These are phyloP conservation scores for Amanita muscaria DNA, from an alignment of 768 basidiomycete species.

Conservation along the genomic window DNA sequence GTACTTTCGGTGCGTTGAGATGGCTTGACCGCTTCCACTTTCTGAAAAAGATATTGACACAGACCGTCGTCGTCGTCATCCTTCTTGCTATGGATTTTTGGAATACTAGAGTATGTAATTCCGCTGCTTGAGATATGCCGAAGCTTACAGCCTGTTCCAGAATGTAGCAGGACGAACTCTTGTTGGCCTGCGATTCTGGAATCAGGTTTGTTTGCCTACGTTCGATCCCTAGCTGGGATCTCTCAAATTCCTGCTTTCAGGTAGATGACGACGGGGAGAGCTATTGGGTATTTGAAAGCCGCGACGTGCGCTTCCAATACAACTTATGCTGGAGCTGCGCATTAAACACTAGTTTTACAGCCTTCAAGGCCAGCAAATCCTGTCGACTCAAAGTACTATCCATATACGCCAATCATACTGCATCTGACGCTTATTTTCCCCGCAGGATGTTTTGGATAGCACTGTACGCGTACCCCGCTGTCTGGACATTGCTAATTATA, in stretches of 20 bases:
- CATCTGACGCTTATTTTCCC: conserved; percentile 4
- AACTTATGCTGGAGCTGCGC: no score
- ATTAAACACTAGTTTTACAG: no score
- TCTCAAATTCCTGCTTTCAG: conserved; percentile 25
- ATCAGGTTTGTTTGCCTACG: conserved; percentile 49
- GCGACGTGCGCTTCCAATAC: no score
- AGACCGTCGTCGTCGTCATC: conserved; percentile 87
- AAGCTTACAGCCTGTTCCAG: conserved; percentile 27
- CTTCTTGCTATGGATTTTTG: conserved; percentile 97
- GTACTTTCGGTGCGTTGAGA: conserved; percentile 72
- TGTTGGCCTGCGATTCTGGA: conserved; percentile 96
- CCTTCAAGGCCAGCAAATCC: conserved; percentile 84
- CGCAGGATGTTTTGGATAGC: conserved; percentile 92
- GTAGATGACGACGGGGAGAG: conserved; percentile 94
- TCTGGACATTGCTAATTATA: conserved; percentile 83
- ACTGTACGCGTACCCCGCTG: conserved; percentile 78
- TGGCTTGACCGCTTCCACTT: neutral
- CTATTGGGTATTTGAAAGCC: conserved; percentile 97
- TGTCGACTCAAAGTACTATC: conserved; percentile 67
- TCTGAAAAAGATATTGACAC: neutral
- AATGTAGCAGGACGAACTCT: conserved; percentile 92
- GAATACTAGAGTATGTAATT: conserved; percentile 73
- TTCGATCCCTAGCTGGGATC: neutral
- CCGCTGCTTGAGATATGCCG: neutral
- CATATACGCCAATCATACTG: neutral